Percentiles rank a stretch among this genome's conserved stretches.
Evolutionary conservation across 768 basidiomycete species (phyloP).

Genomic region (Epithele typhae): DNA sequence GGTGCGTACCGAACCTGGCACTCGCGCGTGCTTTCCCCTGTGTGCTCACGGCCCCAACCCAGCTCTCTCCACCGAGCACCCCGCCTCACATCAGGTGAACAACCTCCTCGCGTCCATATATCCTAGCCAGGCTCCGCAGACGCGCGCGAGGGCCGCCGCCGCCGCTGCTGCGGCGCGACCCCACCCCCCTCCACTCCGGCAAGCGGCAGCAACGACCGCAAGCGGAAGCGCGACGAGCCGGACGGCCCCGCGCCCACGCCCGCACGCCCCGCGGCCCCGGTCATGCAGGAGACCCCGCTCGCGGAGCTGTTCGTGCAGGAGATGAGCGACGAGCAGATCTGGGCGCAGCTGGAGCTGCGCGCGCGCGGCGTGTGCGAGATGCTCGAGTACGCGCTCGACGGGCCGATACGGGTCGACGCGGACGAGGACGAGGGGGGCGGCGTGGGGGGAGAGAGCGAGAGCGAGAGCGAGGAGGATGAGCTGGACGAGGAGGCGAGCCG

Average conservation of each 20-base stretch:
- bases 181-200: no score
- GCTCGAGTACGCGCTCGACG: slow-evolving; percentile 61
- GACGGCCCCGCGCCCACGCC: slow-evolving; percentile 25
- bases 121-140: slow-evolving; percentile 67
- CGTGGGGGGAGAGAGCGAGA: slow-evolving; percentile 23
- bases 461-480: slow-evolving; percentile 21
- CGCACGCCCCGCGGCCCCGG: slow-evolving; percentile 18
- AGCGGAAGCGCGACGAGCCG: slow-evolving; percentile 35
- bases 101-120: slow-evolving; percentile 65
- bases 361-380: slow-evolving; percentile 65
- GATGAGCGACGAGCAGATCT: slow-evolving; percentile 84
- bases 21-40: background rate
- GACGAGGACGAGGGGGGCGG: background rate
- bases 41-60: slow-evolving; percentile 1
- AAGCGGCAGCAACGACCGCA: slow-evolving; percentile 20
- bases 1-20: slow-evolving; percentile 39
- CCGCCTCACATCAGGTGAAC: slow-evolving; percentile 60
- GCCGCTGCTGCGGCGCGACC: no score
- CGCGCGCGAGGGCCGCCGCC: slow-evolving; percentile 58
- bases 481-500: slow-evolving; percentile 30
- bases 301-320: slow-evolving; percentile 68
- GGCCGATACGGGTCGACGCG: slow-evolving; percentile 23
- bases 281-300: slow-evolving; percentile 64
- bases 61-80: slow-evolving; percentile 67
- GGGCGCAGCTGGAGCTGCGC: slow-evolving; percentile 90